Base-by-base conservation (phyloP, 768 basidiomycete species). In the Artomyces pyxidatus region DNA sequence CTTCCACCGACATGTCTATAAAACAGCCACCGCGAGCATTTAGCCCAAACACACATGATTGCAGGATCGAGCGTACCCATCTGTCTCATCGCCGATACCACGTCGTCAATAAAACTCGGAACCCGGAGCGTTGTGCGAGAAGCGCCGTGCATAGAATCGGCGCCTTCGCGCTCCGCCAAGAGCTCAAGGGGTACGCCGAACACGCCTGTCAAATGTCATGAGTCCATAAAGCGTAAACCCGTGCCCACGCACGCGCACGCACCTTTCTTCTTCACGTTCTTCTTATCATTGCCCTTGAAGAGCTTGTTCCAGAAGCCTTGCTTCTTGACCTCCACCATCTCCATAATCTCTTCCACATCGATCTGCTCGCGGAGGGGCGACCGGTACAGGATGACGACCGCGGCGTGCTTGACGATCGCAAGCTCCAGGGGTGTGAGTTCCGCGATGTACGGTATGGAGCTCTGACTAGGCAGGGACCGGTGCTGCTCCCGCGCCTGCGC, bases 91-190 rank as follows among this genome's bases (percentile, higher is more conserved):
- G 96, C 93, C 44, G 92, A 95, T 40, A 99, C 81, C 51, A 96
- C 90, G 61, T 99, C 96, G 64, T 99, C 96, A 49, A 99, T 89
- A 64, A 99, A 97, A 65, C 91, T 97, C 12, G 96, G 96, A 19
- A 99, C 85, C 57, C 90, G 76, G 54, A 99, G 61, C 6, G 90
- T 80, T 29, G 79, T 82, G 29, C 88, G 78, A 6, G 92, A 89
- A 21, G 90, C 88, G 17, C 95, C 96, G 45, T 89, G 80, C 55
- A 92, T 68, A 17, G 95, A 96, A 68, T 99, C 96, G n/a, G 88
- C 83, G 6, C 96, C 95, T 64, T 95, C 92, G 55, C 85, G 77
- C 56, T 98, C 94, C 23, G 95, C 95, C 38, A 99, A 71, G 25
- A 92, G 71, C 58, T 99, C 96, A 51, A 99, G 75, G 4, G 91